These are phyloP conservation scores for Colletotrichum destructivum DNA, from an alignment of 2,329 filamentous ascomycete species.

Conservation along the genomic window DNA sequence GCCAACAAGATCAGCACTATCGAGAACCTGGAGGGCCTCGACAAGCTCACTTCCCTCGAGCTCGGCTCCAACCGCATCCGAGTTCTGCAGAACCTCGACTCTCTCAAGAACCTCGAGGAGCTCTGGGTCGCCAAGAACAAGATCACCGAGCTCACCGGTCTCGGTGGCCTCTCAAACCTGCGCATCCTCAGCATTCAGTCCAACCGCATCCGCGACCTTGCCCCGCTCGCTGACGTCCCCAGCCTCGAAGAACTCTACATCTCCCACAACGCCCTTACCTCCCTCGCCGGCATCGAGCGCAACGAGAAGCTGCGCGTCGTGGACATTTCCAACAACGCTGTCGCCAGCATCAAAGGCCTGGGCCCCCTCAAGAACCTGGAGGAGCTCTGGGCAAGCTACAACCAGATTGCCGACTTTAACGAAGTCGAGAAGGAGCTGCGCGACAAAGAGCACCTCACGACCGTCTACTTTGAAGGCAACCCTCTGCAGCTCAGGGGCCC, in stretches of 20 bases:
- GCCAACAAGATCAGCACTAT: constrained; percentile 94
- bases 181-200: constrained; percentile 95
- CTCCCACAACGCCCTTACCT: constrained; percentile 91
- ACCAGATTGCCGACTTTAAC: constrained; percentile 82
- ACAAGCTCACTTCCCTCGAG: constrained; percentile 85
- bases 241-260: constrained; percentile 95
- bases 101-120: constrained; percentile 83
- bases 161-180: constrained; percentile 82
- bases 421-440: constrained; percentile 85
- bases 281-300: constrained; percentile 79
- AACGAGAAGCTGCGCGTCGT: constrained; percentile 81
- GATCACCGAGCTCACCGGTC: constrained; percentile 85
- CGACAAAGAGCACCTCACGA: constrained; percentile 85
- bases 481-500: constrained; percentile 85
- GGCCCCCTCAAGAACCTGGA: constrained; percentile 79
- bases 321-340: constrained; percentile 91
- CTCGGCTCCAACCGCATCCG: constrained; percentile 93
- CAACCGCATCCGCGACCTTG: constrained; percentile 87
- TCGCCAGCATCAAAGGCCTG: constrained; percentile 82
- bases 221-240: constrained; percentile 80
- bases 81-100: constrained; percentile 88
- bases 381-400: constrained; percentile 96
- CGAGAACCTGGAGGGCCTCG: constrained; percentile 84
- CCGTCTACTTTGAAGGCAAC: constrained; percentile 97
- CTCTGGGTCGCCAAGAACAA: constrained; percentile 98